Percentiles rank a stretch among this genome's conserved stretches.
These are phyloP conservation scores for Crepidotus variabilis DNA, from an alignment of 768 basidiomycete species.

Conservation along the genomic window DNA sequence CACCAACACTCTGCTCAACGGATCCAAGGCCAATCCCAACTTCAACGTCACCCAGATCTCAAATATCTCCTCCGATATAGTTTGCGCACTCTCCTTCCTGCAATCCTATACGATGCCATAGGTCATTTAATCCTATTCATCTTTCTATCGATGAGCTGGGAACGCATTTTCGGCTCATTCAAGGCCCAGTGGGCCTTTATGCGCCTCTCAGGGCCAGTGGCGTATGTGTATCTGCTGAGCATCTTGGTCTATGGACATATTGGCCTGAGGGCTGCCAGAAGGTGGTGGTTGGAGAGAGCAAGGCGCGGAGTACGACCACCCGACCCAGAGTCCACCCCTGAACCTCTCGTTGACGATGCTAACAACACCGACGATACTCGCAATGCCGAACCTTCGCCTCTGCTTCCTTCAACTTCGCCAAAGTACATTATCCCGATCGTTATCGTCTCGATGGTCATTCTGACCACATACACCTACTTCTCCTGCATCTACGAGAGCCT, in stretches of 20 bases:
- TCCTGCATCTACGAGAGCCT: constrained; percentile 3
- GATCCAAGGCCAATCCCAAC: neutral
- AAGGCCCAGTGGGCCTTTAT: neutral
- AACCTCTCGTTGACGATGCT: neutral
- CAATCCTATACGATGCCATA: constrained; percentile 12
- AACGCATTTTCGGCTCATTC: constrained; percentile 10
- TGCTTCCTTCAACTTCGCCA: neutral
- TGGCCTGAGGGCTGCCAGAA: neutral
- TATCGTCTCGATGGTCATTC: constrained; percentile 4
- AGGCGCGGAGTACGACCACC: neutral
- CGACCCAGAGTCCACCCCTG: neutral
- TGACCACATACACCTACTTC: constrained; percentile 10
- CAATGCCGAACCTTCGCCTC: too few relatives aligned
- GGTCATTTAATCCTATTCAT: constrained; percentile 7
- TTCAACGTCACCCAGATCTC: constrained; percentile 1
- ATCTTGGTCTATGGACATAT: constrained; percentile 11
- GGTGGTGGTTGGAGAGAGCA: neutral
- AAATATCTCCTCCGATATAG: constrained; percentile 8
- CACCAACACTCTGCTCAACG: neutral
- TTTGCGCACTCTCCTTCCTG: constrained; percentile 15
- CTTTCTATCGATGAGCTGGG: constrained; percentile 4
- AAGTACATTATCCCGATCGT: neutral
- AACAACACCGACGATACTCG: too few relatives aligned
- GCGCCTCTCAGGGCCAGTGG: constrained; percentile 13
- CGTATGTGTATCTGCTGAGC: constrained; percentile 14